Base-by-base conservation (phyloP, 164 flowering plant genomes). In the Chloranthus sessilifolius region DNA sequence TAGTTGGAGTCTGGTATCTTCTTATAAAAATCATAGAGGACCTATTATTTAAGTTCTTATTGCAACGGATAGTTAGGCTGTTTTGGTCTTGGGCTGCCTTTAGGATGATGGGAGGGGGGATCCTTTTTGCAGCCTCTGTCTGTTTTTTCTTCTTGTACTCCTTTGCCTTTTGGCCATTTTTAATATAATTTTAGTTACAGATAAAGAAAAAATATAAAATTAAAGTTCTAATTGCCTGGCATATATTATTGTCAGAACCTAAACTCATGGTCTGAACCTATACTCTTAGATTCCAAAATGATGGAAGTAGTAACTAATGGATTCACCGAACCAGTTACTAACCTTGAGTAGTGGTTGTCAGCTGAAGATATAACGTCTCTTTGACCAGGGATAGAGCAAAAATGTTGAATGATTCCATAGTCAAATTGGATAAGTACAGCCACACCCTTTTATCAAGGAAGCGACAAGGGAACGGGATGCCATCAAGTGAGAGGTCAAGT, bases 321-420 rank as follows among this genome's bases (percentile, higher is more conserved):
- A 25, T 12, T 38, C 47, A 14, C 34, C 19, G 16, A 26, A 55
- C 9, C 33, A 36, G 17, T 14, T 30, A 16, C 22, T 27, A 11
- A 28, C 7, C 30, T 43, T 50, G 15, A 48, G 27, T 51, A 26
- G n/a, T n/a, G n/a, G n/a, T n/a, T n/a, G n/a, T n/a, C n/a, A n/a
- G n/a, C 66, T 74, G 50, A 70, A 49, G 34, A 21, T 67, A 41
- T 48, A 9, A 29, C 12, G 11, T 52, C 47, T 51, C 29, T 48
- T 59, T 64, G 27, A 41, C 52, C 82, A 88, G 96, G 79, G 75
- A 67, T 43, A 72, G 94, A 59, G 61, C 60, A 19, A 82, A 66
- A 69, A 75, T 29, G 68, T 60, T 82, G 42, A 72, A 60, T 55
- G 90, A 85, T 8, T 78, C 79, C 58, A 62, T 77, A 34, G 37